phyloP scores from a whole-genome alignment of 2,329 filamentous ascomycete species.

The Blumeriella jaapii region DNA sequence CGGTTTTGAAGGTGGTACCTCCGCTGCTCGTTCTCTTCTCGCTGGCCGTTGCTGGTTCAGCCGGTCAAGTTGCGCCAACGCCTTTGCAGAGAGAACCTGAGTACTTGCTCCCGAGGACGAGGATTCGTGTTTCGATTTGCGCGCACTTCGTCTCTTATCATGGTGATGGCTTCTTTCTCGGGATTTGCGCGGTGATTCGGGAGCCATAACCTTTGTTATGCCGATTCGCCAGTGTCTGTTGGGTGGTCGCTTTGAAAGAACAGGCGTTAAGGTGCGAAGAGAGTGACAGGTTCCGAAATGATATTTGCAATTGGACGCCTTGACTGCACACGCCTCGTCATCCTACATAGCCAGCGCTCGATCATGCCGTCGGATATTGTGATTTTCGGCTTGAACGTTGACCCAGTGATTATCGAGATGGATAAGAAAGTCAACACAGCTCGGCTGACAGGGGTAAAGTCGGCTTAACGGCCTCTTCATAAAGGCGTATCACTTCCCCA shows the following conservation, averaged over 20 bases:
- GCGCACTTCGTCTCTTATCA: conserved; percentile 13
- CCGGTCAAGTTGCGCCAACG: conserved; percentile 24
- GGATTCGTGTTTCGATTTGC: conserved; percentile 15
- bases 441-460: too few relatives aligned
- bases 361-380: not conserved
- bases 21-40: conserved; percentile 10
- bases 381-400: conserved; percentile 5
- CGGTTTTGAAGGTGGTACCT: conserved; percentile 19
- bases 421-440: not conserved
- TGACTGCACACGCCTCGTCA: too few relatives aligned
- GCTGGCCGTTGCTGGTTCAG: conserved; percentile 20
- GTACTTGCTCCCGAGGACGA: conserved; percentile 19
- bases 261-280: too few relatives aligned
- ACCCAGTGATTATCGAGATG: conserved; percentile 6
- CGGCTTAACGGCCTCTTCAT: not conserved
- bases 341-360: conserved; percentile 2
- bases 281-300: too few relatives aligned
- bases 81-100: conserved; percentile 24
- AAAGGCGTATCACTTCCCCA: conserved; percentile 6
- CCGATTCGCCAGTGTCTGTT: not conserved
- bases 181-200: conserved; percentile 19
- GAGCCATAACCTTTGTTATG: conserved; percentile 13
- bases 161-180: conserved; percentile 19
- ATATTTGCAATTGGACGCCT: conserved; percentile 4
- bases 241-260: too few relatives aligned